Evolutionary conservation across 2,329 filamentous ascomycete species (phyloP), one percentile per base, ranked within the genome.

Genomic region (Bipolaris oryzae): DNA sequence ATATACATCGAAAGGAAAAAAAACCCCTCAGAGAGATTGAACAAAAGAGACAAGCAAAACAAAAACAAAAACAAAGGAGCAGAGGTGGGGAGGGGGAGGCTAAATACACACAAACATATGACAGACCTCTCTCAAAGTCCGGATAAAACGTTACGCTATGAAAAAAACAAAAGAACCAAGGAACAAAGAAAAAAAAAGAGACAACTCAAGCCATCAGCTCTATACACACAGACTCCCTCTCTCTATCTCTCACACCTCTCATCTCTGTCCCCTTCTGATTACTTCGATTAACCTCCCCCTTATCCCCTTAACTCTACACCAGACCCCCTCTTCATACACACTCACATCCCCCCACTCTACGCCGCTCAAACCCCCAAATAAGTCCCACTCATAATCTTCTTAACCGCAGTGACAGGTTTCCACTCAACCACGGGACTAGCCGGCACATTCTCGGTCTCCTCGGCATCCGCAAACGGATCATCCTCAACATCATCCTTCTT

Each of bases 381-480:
- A 15, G 74, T 76, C 11, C 74, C 75, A 43, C 72, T 77, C 5
- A 66, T 62, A 23, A 77, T 76, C 47, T 70, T 69, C 67, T 76
- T 76, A 2, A 76, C 70, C 16, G 66, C 71, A 2, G 61, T 23
- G 1, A 77, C 71, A 20, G 67, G 58, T 58, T 73, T 77, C 72
- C 73, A 76, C 11, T 52, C 61, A 21, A 70, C 55, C 2, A 66
- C 63, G 7, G 68, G 69, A 45, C 62, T 71, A 9, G 67, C 51
- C 7, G 64, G 63, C 52, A 60, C 56, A 21, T 56, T 45, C 16
- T 45, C 64, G 42, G 58, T 70, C 39, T 76, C 81, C 74, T 76
- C 77, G 43, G 83, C 84, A 71, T 89, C 90, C 0, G 89, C 89
- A 72, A 93, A 93, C 2, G 90, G 90, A 68, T 91, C 87, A 52